These are phyloP conservation scores for Rhizomucor miehei DNA, from an alignment of 371 early-diverging fungal genomes.

Conservation along the genomic window DNA sequence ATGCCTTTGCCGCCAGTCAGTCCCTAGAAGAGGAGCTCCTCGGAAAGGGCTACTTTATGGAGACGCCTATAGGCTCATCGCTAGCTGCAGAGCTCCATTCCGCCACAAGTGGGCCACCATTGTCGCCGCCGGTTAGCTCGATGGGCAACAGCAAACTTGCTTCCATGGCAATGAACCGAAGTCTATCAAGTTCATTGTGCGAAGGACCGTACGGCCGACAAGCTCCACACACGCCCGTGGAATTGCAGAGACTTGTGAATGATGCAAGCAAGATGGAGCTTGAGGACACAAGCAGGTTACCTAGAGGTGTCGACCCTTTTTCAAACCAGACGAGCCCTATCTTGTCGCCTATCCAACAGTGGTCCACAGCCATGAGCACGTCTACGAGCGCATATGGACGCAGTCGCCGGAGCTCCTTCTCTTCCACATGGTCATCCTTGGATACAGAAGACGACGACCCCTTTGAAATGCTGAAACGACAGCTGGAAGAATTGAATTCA, in stretches of 20 bases:
- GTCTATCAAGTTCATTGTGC: conserved; percentile 12
- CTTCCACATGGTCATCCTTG: conserved; percentile 31
- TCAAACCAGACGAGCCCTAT: conserved; percentile 24
- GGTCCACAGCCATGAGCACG: conserved; percentile 32
- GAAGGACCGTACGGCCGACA: conserved; percentile 5
- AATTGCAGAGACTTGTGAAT: conserved; percentile 6
- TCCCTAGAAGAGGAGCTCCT: conserved; percentile 48
- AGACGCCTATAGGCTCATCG: conserved; percentile 41
- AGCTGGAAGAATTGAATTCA: conserved; percentile 46
- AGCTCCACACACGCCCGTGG: background rate
- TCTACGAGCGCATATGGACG: conserved; percentile 24
- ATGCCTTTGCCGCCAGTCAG: conserved; percentile 37
- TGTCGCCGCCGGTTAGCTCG: conserved; percentile 14
- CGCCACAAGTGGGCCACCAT: conserved; percentile 27
- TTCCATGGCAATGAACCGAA: conserved; percentile 30
- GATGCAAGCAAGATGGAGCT: conserved; percentile 2
- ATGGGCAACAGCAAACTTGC: conserved; percentile 28
- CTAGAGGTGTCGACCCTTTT: conserved; percentile 14
- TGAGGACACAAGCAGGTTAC: conserved; percentile 18
- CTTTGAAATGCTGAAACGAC: conserved; percentile 47
- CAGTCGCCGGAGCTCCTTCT: conserved; percentile 41
- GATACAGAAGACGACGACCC: conserved; percentile 43
- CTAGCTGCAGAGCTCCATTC: conserved; percentile 51
- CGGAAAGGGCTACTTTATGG: conserved; percentile 39
- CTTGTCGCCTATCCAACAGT: conserved; percentile 27